Evolutionary conservation across 768 basidiomycete genomes (phyloP).

Genomic region (Bullera alba): DNA sequence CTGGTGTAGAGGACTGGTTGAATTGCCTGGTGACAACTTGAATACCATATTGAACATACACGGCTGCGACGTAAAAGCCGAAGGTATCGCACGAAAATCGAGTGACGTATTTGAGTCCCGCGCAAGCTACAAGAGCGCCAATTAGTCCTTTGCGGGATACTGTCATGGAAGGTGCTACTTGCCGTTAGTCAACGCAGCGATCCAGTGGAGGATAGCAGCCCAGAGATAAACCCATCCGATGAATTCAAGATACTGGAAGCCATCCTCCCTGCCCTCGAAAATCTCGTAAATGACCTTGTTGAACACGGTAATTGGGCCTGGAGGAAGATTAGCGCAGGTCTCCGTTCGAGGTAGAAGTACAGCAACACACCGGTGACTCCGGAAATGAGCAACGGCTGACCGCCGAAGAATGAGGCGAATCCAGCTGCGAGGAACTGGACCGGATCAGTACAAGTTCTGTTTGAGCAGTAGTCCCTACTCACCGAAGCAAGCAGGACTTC

Average conservation of each 20-base stretch:
- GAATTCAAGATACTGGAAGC: constrained; percentile 74
- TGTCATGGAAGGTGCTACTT: constrained; percentile 16
- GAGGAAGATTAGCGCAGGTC: not conserved
- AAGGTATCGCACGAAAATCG: constrained; percentile 87
- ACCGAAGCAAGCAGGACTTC: constrained; percentile 60
- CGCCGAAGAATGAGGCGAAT: constrained; percentile 76
- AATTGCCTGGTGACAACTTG: constrained; percentile 76
- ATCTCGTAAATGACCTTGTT: constrained; percentile 85
- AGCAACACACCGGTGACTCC: constrained; percentile 67
- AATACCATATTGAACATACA: constrained; percentile 65
- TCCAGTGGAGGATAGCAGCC: constrained; percentile 73
- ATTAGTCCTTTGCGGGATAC: not conserved
- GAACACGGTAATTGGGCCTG: constrained; percentile 84
- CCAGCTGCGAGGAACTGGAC: constrained; percentile 85
- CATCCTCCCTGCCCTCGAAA: constrained; percentile 44
- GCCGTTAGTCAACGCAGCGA: constrained; percentile 74
- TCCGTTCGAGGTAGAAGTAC: not conserved
- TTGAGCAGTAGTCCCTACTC: not conserved
- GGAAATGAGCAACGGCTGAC: constrained; percentile 83
- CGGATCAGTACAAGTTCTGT: constrained; percentile 31
- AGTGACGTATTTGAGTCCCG: constrained; percentile 78
- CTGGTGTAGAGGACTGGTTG: constrained; percentile 33
- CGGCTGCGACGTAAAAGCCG: constrained; percentile 87
- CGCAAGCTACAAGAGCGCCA: constrained; percentile 49
- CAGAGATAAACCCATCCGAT: constrained; percentile 89